A percentile compares a stretch with the other conserved stretches of the same genome.
phyloP scores from a whole-genome alignment of 2,329 filamentous ascomycete genomes.

The Atkinsonella hypoxylon region DNA sequence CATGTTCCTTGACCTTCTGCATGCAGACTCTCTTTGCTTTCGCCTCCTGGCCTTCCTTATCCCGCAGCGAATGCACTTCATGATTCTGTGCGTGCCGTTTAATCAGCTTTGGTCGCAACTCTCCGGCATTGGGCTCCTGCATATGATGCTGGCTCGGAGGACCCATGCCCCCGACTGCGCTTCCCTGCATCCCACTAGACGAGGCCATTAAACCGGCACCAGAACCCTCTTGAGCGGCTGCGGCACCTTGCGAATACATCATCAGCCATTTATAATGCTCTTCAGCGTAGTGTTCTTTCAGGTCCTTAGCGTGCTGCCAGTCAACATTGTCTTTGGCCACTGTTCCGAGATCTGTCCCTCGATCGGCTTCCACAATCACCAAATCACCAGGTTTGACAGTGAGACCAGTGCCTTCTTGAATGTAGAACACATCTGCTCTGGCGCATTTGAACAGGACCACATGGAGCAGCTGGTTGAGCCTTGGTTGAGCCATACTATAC shows the following conservation, averaged over 20 bases:
- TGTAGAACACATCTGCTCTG: conserved; percentile 90
- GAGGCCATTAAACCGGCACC: conserved; percentile 52
- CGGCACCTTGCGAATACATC: conserved; percentile 86
- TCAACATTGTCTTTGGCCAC: conserved; percentile 82
- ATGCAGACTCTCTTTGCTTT: conserved; percentile 96
- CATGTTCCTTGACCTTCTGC: conserved; percentile 90
- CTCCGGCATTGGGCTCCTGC: conserved; percentile 57
- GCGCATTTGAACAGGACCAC: conserved; percentile 96
- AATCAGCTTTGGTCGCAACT: conserved; percentile 92
- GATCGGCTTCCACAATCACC: conserved; percentile 95
- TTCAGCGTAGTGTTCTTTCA: conserved; percentile 84
- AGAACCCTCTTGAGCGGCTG: conserved; percentile 46
- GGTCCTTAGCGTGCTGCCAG: conserved; percentile 74
- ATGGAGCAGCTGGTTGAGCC: conserved; percentile 61
- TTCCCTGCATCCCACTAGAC: conserved; percentile 51
- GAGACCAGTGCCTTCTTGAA: conserved; percentile 88
- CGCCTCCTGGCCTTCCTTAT: conserved; percentile 95
- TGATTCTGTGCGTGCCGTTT: conserved; percentile 87
- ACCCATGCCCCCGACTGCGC: conserved; percentile 68
- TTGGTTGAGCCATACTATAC: conserved; percentile 48
- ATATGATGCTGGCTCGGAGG: conserved; percentile 61
- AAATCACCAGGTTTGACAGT: conserved; percentile 84
- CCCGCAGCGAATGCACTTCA: conserved; percentile 76
- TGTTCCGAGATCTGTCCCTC: conserved; percentile 88
- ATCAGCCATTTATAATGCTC: conserved; percentile 98